These are phyloP conservation scores for Calonectria henricotiae DNA, from an alignment of 2,329 filamentous ascomycete species.

Conservation along the genomic window DNA sequence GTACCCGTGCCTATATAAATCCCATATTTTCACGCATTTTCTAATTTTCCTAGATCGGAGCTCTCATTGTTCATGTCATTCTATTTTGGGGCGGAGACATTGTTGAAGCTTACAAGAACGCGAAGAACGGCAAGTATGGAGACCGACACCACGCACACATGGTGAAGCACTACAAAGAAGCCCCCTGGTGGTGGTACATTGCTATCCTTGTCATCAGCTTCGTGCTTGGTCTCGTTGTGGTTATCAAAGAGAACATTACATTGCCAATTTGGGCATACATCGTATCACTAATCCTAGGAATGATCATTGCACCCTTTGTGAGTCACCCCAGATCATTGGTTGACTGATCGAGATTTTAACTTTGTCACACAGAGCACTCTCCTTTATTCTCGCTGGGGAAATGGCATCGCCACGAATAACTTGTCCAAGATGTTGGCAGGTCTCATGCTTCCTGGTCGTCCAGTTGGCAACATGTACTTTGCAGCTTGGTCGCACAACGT, in stretches of 20 bases:
- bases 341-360: background rate
- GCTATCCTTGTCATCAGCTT: slow-evolving; percentile 62
- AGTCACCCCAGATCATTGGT: slow-evolving; percentile 36
- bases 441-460: slow-evolving; percentile 66
- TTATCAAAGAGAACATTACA: slow-evolving; percentile 64
- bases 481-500: slow-evolving; percentile 74
- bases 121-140: slow-evolving; percentile 61
- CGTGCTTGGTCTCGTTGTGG: slow-evolving; percentile 64
- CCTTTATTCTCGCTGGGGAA: slow-evolving; percentile 69
- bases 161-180: slow-evolving; percentile 69
- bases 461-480: slow-evolving; percentile 73
- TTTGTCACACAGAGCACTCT: slow-evolving; percentile 63
- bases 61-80: slow-evolving; percentile 67
- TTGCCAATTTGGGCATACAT: slow-evolving; percentile 67
- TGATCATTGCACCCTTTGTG: slow-evolving; percentile 68
- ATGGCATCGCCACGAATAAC: slow-evolving; percentile 73
- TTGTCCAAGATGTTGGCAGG: slow-evolving; percentile 73
- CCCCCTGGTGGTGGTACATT: slow-evolving; percentile 67
- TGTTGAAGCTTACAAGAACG: slow-evolving; percentile 64
- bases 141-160: slow-evolving; percentile 71
- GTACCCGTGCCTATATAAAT: slow-evolving; percentile 43
- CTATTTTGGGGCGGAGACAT: slow-evolving; percentile 73
- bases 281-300: slow-evolving; percentile 62
- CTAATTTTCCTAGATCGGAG: slow-evolving; percentile 66
- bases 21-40: accelerated